Evolutionary conservation across 2,329 filamentous ascomycete genomes (phyloP).

Genomic region (Phoma sp.): DNA sequence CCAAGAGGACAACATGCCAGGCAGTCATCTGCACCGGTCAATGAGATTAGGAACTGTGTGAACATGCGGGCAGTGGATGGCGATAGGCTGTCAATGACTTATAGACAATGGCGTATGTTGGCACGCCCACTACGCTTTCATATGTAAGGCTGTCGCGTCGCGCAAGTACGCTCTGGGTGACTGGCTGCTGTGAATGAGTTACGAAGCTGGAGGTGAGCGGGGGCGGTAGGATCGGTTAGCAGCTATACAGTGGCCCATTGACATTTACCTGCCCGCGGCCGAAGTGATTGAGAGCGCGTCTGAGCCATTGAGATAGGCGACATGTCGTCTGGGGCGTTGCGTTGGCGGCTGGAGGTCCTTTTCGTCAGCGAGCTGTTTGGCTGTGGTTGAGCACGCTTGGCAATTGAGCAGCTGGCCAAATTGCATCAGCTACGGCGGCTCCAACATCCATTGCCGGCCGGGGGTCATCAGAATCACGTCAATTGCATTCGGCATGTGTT

Average conservation of each 20-base stretch:
- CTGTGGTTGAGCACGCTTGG: conserved; percentile 44
- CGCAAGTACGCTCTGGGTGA: background rate
- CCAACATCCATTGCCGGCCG: conserved; percentile 21
- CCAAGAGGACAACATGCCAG: background rate
- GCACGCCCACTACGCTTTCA: too few relatives aligned
- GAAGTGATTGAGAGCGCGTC: background rate
- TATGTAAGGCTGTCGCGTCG: background rate
- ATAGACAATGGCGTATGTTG: too few relatives aligned
- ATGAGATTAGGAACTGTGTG: too few relatives aligned
- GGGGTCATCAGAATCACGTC: conserved; percentile 29
- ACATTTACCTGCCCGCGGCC: background rate
- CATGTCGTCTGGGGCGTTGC: conserved; percentile 7
- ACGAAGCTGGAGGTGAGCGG: background rate
- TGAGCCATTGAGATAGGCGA: conserved; percentile 1
- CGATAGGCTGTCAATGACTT: background rate
- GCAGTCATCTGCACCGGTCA: too few relatives aligned
- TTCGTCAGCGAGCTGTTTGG: conserved; percentile 10
- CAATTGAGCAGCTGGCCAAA: conserved; percentile 31
- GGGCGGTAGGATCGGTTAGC: background rate
- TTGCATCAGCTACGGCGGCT: conserved; percentile 29
- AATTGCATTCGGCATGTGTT: conserved; percentile 28
- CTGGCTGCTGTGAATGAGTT: background rate
- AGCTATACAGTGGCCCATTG: conserved; percentile 1
- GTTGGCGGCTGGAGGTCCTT: conserved; percentile 5
- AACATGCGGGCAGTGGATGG: background rate